Evolutionary conservation across 2,329 filamentous ascomycete species (phyloP).

Genomic region (Fusarium transvaalense): DNA sequence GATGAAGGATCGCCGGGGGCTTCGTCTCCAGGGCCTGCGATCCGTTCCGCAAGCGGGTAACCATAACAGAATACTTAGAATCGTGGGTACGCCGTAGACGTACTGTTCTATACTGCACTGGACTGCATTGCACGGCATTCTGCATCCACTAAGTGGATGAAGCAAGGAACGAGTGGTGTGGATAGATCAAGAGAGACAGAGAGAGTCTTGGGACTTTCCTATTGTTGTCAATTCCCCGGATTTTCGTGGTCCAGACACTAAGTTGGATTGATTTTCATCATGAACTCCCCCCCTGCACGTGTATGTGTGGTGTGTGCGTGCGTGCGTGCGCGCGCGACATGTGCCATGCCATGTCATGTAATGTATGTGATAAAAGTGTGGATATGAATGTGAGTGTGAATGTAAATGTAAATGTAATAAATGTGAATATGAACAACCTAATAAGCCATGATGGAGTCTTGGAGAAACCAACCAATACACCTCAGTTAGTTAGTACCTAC

Average conservation of each 20-base stretch:
- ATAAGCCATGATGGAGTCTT: not conserved
- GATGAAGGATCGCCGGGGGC: constrained; percentile 30
- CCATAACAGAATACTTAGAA: not conserved
- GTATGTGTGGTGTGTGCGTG: not conserved
- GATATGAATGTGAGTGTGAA: not conserved
- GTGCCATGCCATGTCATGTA: not conserved
- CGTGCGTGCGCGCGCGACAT: not conserved
- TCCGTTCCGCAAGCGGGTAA: constrained; percentile 26
- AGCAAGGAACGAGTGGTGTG: constrained; percentile 29
- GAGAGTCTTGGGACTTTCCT: constrained; percentile 20
- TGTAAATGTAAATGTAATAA: constrained; percentile 14
- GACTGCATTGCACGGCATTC: constrained; percentile 8
- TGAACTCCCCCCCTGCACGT: constrained; percentile 9
- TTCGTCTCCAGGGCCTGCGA: constrained; percentile 31
- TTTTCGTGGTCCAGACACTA: constrained; percentile 33
- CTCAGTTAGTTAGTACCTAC: no score
- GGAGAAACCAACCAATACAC: not conserved
- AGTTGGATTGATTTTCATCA: constrained; percentile 20
- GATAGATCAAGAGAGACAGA: not conserved
- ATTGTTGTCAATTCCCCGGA: constrained; percentile 39
- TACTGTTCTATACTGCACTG: constrained; percentile 7
- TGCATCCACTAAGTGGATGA: constrained; percentile 35
- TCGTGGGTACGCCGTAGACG: not conserved
- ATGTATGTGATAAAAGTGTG: constrained; percentile 3
- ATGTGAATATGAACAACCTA: constrained; percentile 11